phyloP scores from a whole-genome alignment of 2,329 filamentous ascomycete genomes.

The Fusarium bactridioides region DNA sequence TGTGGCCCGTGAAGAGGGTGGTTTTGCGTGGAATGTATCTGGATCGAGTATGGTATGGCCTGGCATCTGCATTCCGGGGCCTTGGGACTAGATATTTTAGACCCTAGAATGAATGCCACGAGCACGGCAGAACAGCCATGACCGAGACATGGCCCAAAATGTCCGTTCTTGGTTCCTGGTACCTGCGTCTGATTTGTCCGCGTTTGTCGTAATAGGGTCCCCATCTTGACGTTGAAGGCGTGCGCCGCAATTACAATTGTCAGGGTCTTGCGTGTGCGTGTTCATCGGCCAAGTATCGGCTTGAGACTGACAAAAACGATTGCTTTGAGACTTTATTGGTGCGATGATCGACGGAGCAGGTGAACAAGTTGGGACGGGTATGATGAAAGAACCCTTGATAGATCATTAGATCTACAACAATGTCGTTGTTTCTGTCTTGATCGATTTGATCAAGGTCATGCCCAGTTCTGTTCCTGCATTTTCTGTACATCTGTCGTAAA shows the following conservation, averaged over 20 bases:
- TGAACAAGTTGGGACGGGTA: neutral
- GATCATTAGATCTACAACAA: conserved; percentile 12
- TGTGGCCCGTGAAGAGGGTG: conserved; percentile 16
- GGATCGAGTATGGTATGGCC: conserved; percentile 19
- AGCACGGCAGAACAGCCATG: conserved; percentile 4
- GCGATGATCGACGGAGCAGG: neutral
- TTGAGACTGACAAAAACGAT: neutral
- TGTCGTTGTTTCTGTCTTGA: neutral
- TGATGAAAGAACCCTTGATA: conserved; percentile 1
- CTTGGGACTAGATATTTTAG: conserved; percentile 9
- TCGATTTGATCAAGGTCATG: neutral
- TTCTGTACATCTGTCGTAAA: neutral
- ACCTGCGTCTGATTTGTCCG: conserved; percentile 27
- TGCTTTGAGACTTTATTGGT: neutral
- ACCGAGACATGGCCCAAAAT: neutral
- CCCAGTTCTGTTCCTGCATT: neutral
- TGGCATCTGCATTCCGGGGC: conserved; percentile 23
- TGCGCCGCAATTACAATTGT: neutral
- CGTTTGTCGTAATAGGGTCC: neutral
- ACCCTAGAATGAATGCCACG: conserved; percentile 7
- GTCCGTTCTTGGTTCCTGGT: conserved; percentile 22
- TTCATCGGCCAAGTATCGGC: neutral
- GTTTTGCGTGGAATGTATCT: conserved; percentile 28
- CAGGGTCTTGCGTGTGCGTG: conserved; percentile 6
- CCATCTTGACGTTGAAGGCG: conserved; percentile 5